phyloP scores from a whole-genome alignment of 768 basidiomycete genomes.

The Pleurotus eryngii region DNA sequence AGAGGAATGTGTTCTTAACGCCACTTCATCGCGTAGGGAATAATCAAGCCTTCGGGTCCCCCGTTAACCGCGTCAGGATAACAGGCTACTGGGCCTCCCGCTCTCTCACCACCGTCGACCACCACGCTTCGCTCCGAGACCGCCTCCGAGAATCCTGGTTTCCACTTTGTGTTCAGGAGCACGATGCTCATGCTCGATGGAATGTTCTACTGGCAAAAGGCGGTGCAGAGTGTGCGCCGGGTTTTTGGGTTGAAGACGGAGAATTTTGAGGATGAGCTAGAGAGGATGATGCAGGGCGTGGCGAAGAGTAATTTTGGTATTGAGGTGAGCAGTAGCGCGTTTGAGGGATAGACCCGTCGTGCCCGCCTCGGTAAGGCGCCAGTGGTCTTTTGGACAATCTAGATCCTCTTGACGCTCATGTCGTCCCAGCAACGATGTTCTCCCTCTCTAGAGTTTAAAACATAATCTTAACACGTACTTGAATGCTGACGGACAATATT shows the following conservation, averaged over 20 bases:
- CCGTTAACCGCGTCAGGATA: conserved; percentile 88
- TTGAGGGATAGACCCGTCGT: conserved; percentile 37
- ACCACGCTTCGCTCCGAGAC: conserved; percentile 36
- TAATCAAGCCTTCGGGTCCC: conserved; percentile 80
- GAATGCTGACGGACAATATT: too few relatives aligned
- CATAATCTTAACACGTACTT: too few relatives aligned
- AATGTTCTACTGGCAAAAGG: conserved; percentile 61
- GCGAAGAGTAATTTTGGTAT: conserved; percentile 81
- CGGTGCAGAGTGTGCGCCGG: conserved; percentile 46
- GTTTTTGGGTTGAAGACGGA: conserved; percentile 37
- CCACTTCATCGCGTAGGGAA: conserved; percentile 45
- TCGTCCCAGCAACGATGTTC: too few relatives aligned
- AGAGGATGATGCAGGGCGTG: conserved; percentile 68
- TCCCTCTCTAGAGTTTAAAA: too few relatives aligned
- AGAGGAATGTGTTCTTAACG: too few relatives aligned
- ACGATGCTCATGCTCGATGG: conserved; percentile 70
- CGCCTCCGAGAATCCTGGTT: conserved; percentile 51
- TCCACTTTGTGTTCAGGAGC: conserved; percentile 58
- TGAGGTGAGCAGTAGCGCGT: conserved; percentile 59
- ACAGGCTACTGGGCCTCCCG: conserved; percentile 80
- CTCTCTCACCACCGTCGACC: conserved; percentile 45
- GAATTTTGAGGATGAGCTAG: conserved; percentile 81
- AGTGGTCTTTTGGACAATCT: too few relatives aligned
- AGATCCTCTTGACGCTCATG: too few relatives aligned
- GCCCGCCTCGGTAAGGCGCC: too few relatives aligned